A percentile compares a stretch with the other conserved stretches of the same genome.
Evolutionary conservation across 768 basidiomycete genomes (phyloP).

Genomic region (Leccinum disarticulatum): DNA sequence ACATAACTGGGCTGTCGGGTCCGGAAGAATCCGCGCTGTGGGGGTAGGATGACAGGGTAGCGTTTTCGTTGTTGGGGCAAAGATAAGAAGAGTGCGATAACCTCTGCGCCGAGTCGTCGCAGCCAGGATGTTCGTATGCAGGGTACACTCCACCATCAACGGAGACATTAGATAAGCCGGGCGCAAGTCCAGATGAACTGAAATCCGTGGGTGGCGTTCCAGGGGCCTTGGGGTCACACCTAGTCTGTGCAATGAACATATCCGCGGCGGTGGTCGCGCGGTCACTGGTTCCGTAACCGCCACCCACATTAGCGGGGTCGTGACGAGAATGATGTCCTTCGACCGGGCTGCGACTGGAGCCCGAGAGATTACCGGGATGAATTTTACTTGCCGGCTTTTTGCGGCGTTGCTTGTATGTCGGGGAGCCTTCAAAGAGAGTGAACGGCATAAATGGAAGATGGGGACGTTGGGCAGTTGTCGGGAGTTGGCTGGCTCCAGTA

Average conservation of each 20-base stretch:
- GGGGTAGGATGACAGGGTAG: conserved; percentile 20
- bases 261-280: conserved; percentile 55
- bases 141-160: conserved; percentile 21
- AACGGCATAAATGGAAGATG: conserved; percentile 55
- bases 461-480: conserved; percentile 21
- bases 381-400: conserved; percentile 60
- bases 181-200: conserved; percentile 20
- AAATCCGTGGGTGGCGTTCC: conserved; percentile 21
- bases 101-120: conserved; percentile 19
- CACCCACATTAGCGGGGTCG: conserved; percentile 15
- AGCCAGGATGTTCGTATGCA: conserved; percentile 19
- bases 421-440: conserved; percentile 80
- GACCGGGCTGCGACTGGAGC: conserved; percentile 25
- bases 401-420: conserved; percentile 85
- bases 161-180: conserved; percentile 21
- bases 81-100: conserved; percentile 19
- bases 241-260: conserved; percentile 62
- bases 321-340: conserved; percentile 20
- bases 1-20: conserved; percentile 36
- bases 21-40: conserved; percentile 22
- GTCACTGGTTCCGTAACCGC: conserved; percentile 33
- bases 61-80: conserved; percentile 14
- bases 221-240: conserved; percentile 46
- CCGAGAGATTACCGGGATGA: conserved; percentile 28
- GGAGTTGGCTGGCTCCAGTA: conserved; percentile 13